Evolutionary conservation across 2,329 filamentous ascomycete species (phyloP), one percentile per base, ranked within the genome.

Genomic region (Nigrospora oryzae): DNA sequence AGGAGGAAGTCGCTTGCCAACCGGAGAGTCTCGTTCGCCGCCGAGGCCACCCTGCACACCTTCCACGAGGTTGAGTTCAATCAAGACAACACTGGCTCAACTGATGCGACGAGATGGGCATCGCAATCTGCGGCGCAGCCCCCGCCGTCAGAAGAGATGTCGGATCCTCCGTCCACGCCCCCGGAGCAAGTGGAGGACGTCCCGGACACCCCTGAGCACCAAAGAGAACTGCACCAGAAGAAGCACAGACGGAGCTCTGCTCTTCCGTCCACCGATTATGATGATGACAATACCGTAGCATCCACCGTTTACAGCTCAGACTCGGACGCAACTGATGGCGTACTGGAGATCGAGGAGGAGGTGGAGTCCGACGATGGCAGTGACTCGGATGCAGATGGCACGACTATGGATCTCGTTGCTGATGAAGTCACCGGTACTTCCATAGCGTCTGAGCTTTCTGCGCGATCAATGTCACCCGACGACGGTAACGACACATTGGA

Each of bases 1-100:
- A 83, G 93, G 51, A 79, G 93, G 54, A 97, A 97, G 63, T 96
- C 90, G 15, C 76, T 95, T 46, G 89, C 91, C 40, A 95, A 93
- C 62, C 82, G 93, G 57, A 82, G 93, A 59, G 93, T 98, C 32
- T 97, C 91, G 0, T 98, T 98, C 64, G 93, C 93, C 5, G 93
- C 93, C 1, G 93, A 98, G 66, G 93, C 93, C 12, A 98, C 93
- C 4, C 74, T 98, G 33, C 93, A 98, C 62, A 98, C 93, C 0
- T 97, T 95, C 75, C 90, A 97, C 59, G 90, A 93, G 45, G 80
- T 96, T 38, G 91, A 97, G 58, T 86, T 90, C 50, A 77, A 82
- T 60, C 89, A 90, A 58, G 90, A 96, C 60, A 88, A 88, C 16
- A 94, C 89, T 1, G 86, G 84, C 8, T 85, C 86, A 0, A 85